A percentile compares a stretch with the other conserved stretches of the same genome.
Evolutionary conservation across 2,329 filamentous ascomycete species (phyloP).

Genomic region (Colletotrichum paranaense): DNA sequence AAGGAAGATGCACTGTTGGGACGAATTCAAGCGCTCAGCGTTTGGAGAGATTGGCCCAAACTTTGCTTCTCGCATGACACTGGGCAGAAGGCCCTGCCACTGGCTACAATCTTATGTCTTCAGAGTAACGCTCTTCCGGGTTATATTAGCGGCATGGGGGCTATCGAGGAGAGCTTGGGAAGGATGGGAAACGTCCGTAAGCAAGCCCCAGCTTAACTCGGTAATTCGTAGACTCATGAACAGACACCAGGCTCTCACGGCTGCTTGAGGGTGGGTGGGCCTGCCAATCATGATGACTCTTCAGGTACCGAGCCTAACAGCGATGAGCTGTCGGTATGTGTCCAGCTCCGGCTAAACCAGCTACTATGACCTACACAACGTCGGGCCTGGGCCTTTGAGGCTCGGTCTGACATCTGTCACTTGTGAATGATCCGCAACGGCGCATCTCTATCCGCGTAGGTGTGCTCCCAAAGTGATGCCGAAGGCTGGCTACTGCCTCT

Average conservation of each 20-base stretch:
- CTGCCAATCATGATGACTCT: background rate
- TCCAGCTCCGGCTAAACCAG: background rate
- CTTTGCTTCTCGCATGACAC: constrained; percentile 3
- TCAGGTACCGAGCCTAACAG: background rate
- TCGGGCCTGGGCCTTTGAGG: background rate
- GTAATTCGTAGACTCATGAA: background rate
- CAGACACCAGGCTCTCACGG: background rate
- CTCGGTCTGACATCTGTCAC: constrained; percentile 28
- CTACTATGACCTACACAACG: background rate
- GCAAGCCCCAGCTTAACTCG: background rate
- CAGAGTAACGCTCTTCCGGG: constrained; percentile 8
- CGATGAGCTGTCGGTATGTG: background rate
- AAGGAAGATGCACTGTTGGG: constrained; percentile 17
- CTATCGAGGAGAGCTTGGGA: background rate
- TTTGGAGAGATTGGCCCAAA: background rate
- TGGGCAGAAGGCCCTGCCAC: background rate
- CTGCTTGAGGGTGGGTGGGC: background rate
- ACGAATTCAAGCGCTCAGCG: constrained; percentile 9
- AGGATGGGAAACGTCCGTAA: background rate
- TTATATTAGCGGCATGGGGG: background rate
- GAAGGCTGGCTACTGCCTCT: background rate
- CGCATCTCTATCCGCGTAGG: background rate
- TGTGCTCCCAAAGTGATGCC: background rate
- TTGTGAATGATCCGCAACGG: constrained; percentile 7
- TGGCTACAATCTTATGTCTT: background rate